Evolutionary conservation across 345 rosid genomes (phyloP).

Genomic region (Eucalyptus erythrocorys): DNA sequence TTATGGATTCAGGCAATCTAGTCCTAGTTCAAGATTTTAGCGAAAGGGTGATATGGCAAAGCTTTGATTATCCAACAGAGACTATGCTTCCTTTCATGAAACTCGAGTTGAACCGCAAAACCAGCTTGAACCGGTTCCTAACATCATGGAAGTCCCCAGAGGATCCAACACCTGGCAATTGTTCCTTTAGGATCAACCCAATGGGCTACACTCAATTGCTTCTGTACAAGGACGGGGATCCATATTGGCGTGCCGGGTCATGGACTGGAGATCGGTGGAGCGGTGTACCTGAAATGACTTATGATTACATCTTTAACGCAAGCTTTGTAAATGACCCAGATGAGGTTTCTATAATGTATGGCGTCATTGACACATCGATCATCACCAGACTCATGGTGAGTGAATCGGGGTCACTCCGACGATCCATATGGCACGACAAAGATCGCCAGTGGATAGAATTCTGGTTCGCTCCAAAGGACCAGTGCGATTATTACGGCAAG

Average conservation of each 20-base stretch:
- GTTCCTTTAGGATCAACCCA: neutral
- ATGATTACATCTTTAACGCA: constrained; percentile 11
- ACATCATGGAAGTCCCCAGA: constrained; percentile 10
- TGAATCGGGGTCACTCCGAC: constrained; percentile 25
- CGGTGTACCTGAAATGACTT: constrained; percentile 49
- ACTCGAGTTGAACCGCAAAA: neutral
- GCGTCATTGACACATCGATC: constrained; percentile 6
- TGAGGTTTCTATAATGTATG: constrained; percentile 22
- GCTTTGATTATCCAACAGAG: constrained; percentile 19
- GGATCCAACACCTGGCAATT: constrained; percentile 7
- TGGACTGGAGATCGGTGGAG: constrained; percentile 66
- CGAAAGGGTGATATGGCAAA: constrained; percentile 6
- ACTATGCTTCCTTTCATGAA: constrained; percentile 1
- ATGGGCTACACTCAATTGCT: constrained; percentile 16
- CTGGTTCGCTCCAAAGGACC: constrained; percentile 40
- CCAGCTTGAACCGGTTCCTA: neutral
- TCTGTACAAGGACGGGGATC: constrained; percentile 8
- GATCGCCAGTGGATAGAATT: constrained; percentile 28
- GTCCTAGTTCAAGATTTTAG: neutral
- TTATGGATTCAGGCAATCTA: constrained; percentile 17
- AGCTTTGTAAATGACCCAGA: constrained; percentile 14
- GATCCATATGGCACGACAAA: constrained; percentile 31
- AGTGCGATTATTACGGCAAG: constrained; percentile 40
- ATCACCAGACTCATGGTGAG: constrained; percentile 21
- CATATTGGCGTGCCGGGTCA: constrained; percentile 40